Conservation (phyloP, 495 filamentous ascomycete species). For the Pseudevernia furfuracea region DNA sequence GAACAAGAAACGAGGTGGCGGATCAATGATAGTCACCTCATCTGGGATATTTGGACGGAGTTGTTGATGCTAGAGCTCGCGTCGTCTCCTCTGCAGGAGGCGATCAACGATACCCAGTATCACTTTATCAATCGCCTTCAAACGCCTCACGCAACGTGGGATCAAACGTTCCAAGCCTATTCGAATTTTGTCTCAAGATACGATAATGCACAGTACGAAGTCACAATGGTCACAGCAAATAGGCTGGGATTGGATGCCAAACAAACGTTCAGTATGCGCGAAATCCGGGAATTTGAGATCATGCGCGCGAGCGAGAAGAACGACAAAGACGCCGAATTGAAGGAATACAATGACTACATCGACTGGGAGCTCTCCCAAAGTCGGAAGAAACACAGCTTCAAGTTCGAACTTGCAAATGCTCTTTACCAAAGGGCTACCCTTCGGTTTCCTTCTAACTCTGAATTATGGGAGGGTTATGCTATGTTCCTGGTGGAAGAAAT, state of each 20-base stretch:
- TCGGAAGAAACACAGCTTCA: slow-evolving; percentile 45
- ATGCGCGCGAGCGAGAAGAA: slow-evolving; percentile 48
- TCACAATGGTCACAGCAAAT: slow-evolving; percentile 65
- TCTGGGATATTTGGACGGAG: slow-evolving; percentile 79
- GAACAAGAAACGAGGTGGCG: slow-evolving; percentile 72
- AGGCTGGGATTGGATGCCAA: slow-evolving; percentile 60
- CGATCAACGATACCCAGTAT: slow-evolving; percentile 55
- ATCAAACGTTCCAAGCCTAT: slow-evolving; percentile 73
- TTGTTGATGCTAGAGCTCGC: slow-evolving; percentile 54
- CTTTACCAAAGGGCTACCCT: slow-evolving; percentile 70
- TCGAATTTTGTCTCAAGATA: slow-evolving; percentile 74
- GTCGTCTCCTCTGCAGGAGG: slow-evolving; percentile 47
- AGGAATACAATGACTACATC: slow-evolving; percentile 65
- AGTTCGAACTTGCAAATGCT: slow-evolving; percentile 58
- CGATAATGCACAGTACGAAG: slow-evolving; percentile 67
- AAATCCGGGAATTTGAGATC: slow-evolving; percentile 63
- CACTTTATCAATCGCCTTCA: slow-evolving; percentile 68
- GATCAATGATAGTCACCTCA: slow-evolving; percentile 71
- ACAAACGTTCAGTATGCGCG: slow-evolving; percentile 57
- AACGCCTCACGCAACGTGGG: slow-evolving; percentile 77
- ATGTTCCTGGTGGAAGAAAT: slow-evolving; percentile 56
- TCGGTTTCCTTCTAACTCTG: slow-evolving; percentile 59
- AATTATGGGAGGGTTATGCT: slow-evolving; percentile 73
- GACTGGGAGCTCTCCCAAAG: slow-evolving; percentile 67
- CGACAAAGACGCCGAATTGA: slow-evolving; percentile 51